Conservation (phyloP, 805 yeast genomes). For the Cyberlindnera mycetangii region DNA sequence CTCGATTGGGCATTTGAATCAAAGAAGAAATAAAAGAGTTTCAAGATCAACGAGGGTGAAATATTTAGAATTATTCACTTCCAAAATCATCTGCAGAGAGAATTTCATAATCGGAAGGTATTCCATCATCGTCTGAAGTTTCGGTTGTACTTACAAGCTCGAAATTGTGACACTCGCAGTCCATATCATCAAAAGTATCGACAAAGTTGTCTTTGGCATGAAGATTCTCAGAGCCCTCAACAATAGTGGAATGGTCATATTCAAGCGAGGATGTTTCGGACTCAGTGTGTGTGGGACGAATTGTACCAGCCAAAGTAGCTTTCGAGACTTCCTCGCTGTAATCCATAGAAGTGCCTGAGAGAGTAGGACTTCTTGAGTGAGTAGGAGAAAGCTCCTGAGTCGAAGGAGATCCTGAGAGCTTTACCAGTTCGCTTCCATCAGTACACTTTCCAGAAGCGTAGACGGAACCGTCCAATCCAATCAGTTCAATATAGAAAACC, state of each 20-base stretch:
- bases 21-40: too few species aligned
- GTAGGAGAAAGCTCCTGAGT: not conserved
- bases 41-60: too few species aligned
- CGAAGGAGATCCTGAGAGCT: not conserved
- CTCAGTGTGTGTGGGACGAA: not conserved
- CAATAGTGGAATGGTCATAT: not conserved
- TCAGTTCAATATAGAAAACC: conserved; percentile 4
- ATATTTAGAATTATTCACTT: conserved; percentile 4
- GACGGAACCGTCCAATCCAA: not conserved
- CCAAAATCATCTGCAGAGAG: conserved; percentile 7
- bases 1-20: too few species aligned
- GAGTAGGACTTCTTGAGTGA: too few species aligned
- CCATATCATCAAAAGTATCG: not conserved
- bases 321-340: not conserved
- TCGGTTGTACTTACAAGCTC: conserved; percentile 9
- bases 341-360: not conserved
- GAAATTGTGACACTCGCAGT: not conserved
- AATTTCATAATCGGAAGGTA: conserved; percentile 10
- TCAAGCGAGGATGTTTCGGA: not conserved
- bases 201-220: too few species aligned
- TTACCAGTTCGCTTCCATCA: conserved; percentile 2
- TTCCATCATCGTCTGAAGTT: conserved; percentile 2
- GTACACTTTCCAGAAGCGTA: conserved; percentile 4
- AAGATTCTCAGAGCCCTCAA: not conserved
- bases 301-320: not conserved